These are phyloP conservation scores for Dendrobium chrysotoxum DNA, from an alignment of 106 monocot species.

Conservation along the genomic window DNA sequence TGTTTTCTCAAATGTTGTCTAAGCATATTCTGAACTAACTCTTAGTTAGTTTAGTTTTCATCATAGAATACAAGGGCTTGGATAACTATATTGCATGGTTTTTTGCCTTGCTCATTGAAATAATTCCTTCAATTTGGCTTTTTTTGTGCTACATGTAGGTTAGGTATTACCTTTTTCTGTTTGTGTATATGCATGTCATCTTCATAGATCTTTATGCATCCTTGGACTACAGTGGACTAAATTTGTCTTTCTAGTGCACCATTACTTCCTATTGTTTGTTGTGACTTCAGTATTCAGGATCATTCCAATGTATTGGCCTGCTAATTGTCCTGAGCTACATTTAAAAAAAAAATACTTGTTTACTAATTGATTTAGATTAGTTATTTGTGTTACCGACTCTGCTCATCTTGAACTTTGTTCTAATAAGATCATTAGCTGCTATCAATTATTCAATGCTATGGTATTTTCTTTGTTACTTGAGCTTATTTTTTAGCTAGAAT, in stretches of 20 bases:
- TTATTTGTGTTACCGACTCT: not conserved
- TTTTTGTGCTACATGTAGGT: not conserved
- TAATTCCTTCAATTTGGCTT: not conserved
- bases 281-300: not conserved
- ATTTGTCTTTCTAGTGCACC: not conserved
- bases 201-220: not conserved
- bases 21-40: not conserved
- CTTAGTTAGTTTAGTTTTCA: not conserved
- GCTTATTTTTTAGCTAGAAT: not conserved
- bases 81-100: not conserved
- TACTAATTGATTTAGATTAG: not conserved
- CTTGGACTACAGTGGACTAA: not conserved
- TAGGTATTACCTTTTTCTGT: not conserved
- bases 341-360: not conserved
- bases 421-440: not conserved
- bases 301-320: not conserved
- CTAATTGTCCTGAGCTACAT: not conserved
- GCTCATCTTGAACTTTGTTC: not conserved
- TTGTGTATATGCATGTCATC: not conserved
- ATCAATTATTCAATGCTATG: not conserved
- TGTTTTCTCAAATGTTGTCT: not conserved
- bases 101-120: not conserved
- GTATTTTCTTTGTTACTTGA: not conserved
- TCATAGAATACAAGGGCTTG: not conserved
- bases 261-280: not conserved